These are phyloP conservation scores for Diophrys appendiculata DNA, from an alignment of 73 alveolate genomes.

Conservation along the genomic window DNA sequence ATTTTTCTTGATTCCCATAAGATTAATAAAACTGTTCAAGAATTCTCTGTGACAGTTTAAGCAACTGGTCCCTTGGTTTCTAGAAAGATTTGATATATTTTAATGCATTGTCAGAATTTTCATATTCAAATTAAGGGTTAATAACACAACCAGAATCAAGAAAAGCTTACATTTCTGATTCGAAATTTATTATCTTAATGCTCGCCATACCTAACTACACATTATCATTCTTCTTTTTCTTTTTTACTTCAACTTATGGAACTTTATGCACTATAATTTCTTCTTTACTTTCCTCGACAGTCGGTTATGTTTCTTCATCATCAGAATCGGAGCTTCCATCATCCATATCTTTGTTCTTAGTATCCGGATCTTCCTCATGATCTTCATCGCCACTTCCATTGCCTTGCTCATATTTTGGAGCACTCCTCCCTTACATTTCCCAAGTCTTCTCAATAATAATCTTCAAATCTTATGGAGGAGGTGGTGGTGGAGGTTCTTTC, in stretches of 20 bases:
- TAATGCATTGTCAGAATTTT: slow-evolving; percentile 32
- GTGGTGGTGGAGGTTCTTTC: background rate
- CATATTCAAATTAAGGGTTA: slow-evolving; percentile 77
- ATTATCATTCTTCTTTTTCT: slow-evolving; percentile 34
- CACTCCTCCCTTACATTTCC: background rate
- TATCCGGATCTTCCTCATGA: background rate
- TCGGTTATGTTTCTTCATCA: slow-evolving; percentile 33
- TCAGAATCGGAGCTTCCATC: slow-evolving; percentile 30
- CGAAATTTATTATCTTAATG: slow-evolving; percentile 58
- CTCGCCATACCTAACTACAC: slow-evolving; percentile 14
- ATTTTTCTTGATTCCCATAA: slow-evolving; percentile 69
- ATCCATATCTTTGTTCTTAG: slow-evolving; percentile 15
- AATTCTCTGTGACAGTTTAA: slow-evolving; percentile 63
- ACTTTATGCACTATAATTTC: background rate
- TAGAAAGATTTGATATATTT: slow-evolving; percentile 20
- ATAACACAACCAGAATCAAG: slow-evolving; percentile 59
- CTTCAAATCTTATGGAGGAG: background rate
- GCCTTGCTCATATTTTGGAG: no score
- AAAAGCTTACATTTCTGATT: slow-evolving; percentile 67
- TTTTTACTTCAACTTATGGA: background rate
- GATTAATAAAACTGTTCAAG: slow-evolving; percentile 59
- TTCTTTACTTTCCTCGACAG: slow-evolving; percentile 25
- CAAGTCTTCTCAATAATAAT: background rate
- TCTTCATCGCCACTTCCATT: slow-evolving; percentile 19
- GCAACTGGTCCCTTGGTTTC: slow-evolving; percentile 47